Percentiles rank a stretch among this genome's conserved stretches.
Evolutionary conservation across 176 grass and related monocot species (phyloP).

Genomic region (Typha latifolia): DNA sequence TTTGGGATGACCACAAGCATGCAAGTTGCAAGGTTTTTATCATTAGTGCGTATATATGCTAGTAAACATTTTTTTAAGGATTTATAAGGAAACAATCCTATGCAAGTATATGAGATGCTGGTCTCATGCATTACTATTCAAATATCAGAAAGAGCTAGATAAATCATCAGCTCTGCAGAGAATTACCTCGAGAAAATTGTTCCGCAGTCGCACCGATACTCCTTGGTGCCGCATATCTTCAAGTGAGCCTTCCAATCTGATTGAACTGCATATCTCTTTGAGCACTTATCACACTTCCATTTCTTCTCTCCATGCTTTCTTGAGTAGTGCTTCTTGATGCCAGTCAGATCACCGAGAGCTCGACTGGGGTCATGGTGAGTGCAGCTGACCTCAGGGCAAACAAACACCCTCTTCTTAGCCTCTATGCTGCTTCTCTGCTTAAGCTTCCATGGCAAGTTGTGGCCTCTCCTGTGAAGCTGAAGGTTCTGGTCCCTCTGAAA

Average conservation of each 20-base stretch:
- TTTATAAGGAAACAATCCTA: too few species aligned
- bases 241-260: conserved; percentile 66
- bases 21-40: too few species aligned
- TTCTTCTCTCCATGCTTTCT: conserved; percentile 73
- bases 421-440: conserved; percentile 54
- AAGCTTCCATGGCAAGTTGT: conserved; percentile 67
- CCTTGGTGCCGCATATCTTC: conserved; percentile 61
- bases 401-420: conserved; percentile 41
- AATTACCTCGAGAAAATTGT: conserved; percentile 57
- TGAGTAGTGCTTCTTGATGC: conserved; percentile 60
- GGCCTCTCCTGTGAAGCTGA: conserved; percentile 59
- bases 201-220: conserved; percentile 58
- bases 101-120: too few species aligned
- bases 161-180: conserved; percentile 2
- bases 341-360: conserved; percentile 47
- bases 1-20: too few species aligned
- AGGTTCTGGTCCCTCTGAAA: conserved; percentile 72
- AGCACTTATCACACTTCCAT: conserved; percentile 61
- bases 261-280: conserved; percentile 65
- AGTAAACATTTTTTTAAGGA: too few species aligned
- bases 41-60: too few species aligned
- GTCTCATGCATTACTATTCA: too few species aligned
- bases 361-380: conserved; percentile 42
- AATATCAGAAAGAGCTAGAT: not conserved
- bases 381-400: conserved; percentile 50